Evolutionary conservation across 192 early-diverging fungal species (phyloP).

Genomic region (Allomyces macrogynus): DNA sequence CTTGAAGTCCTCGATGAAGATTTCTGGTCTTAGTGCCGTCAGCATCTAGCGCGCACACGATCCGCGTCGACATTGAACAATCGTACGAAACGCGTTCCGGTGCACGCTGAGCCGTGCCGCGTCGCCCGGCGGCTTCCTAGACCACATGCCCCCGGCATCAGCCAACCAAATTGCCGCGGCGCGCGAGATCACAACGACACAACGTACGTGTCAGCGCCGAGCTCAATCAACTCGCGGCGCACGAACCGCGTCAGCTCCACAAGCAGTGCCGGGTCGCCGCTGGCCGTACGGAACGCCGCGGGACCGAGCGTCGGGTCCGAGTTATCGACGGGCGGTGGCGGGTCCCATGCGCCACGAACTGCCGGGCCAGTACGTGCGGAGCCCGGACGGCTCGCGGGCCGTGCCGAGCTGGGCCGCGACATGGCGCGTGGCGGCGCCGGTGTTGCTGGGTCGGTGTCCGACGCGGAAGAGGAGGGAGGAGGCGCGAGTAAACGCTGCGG

Average conservation of each 20-base stretch:
- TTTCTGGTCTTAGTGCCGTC: too few relatives aligned
- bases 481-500: too few relatives aligned
- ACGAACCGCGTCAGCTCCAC: background rate
- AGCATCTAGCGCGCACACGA: background rate
- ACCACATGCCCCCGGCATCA: background rate
- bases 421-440: too few relatives aligned
- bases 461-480: too few relatives aligned
- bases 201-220: background rate
- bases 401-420: too few relatives aligned
- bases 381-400: too few relatives aligned
- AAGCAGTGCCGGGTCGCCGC: background rate
- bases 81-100: background rate
- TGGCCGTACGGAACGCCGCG: background rate
- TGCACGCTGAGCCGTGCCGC: background rate
- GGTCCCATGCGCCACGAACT: too few relatives aligned
- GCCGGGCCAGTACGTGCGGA: too few relatives aligned
- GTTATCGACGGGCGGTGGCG: too few relatives aligned
- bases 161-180: background rate
- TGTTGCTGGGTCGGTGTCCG: too few relatives aligned
- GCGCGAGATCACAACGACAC: background rate
- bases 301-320: too few relatives aligned
- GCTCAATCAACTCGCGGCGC: background rate
- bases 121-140: background rate
- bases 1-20: conserved; percentile 33
- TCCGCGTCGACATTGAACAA: background rate